Evolutionary conservation across 2,329 filamentous ascomycete genomes (phyloP).

Genomic region (Sclerotinia trifoliorum): DNA sequence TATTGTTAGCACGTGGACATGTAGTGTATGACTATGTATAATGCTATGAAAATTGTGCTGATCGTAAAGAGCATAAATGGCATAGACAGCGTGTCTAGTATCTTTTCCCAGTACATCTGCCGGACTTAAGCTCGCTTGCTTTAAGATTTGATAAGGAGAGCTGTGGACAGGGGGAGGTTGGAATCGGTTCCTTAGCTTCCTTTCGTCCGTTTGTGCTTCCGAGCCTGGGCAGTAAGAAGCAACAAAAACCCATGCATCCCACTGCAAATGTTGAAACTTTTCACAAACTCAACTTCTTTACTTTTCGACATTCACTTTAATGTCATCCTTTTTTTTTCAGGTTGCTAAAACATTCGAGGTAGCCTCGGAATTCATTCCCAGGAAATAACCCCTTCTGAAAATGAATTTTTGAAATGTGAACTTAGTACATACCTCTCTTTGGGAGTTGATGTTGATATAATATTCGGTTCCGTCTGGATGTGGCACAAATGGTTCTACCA

Average conservation of each 20-base stretch:
- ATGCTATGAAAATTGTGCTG: constrained; percentile 26
- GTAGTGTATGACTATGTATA: neutral
- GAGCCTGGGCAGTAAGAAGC: constrained; percentile 20
- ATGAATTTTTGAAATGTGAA: constrained; percentile 12
- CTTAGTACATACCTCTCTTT: constrained; percentile 82
- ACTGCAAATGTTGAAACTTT: constrained; percentile 24
- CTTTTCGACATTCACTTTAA: constrained; percentile 42
- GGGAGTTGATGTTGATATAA: constrained; percentile 99
- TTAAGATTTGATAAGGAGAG: constrained; percentile 24
- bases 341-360: neutral
- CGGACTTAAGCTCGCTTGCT: constrained; percentile 30
- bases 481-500: constrained; percentile 97
- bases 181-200: constrained; percentile 35
- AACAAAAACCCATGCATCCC: constrained; percentile 34
- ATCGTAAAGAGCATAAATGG: constrained; percentile 10
- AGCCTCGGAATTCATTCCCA: neutral
- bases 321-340: neutral
- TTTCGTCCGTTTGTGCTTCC: constrained; percentile 35
- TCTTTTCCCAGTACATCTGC: constrained; percentile 27
- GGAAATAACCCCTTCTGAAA: neutral
- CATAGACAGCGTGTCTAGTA: constrained; percentile 18
- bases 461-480: constrained; percentile 96
- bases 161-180: constrained; percentile 29
- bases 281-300: constrained; percentile 22
- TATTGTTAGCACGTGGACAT: constrained; percentile 31